These are phyloP conservation scores for Yamadazyma friedrichii DNA, from an alignment of 1,139 yeast genomes.

Conservation along the genomic window DNA sequence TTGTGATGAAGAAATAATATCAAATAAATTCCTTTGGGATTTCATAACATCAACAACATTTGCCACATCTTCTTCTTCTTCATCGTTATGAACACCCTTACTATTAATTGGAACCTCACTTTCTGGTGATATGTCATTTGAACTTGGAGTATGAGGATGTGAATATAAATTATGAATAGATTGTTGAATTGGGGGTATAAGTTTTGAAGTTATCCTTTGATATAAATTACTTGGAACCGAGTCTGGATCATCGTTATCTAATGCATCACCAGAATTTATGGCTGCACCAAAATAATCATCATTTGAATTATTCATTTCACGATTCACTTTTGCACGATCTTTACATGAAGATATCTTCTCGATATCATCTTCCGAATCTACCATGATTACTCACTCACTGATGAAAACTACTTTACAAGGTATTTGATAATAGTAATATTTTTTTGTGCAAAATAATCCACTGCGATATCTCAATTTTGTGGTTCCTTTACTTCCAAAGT, in stretches of 20 bases:
- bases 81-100: slow-evolving; percentile 3
- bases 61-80: slow-evolving; percentile 15
- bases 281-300: not conserved
- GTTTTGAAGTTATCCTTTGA: slow-evolving; percentile 12
- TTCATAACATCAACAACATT: slow-evolving; percentile 8
- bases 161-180: slow-evolving; percentile 10
- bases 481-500: no score
- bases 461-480: not conserved
- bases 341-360: not conserved
- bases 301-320: not conserved
- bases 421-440: no score
- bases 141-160: not conserved
- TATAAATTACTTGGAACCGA: slow-evolving; percentile 7
- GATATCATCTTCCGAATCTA: not conserved
- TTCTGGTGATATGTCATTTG: not conserved
- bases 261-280: not conserved
- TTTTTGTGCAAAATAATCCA: no score
- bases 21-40: slow-evolving; percentile 12
- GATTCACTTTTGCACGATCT: not conserved
- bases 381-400: not conserved
- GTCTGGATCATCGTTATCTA: not conserved
- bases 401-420: not conserved
- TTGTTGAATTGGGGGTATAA: slow-evolving; percentile 17
- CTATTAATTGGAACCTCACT: not conserved
- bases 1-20: slow-evolving; percentile 12